These are phyloP conservation scores for Tirmania nivea DNA, from an alignment of 495 filamentous ascomycete species.

Conservation along the genomic window DNA sequence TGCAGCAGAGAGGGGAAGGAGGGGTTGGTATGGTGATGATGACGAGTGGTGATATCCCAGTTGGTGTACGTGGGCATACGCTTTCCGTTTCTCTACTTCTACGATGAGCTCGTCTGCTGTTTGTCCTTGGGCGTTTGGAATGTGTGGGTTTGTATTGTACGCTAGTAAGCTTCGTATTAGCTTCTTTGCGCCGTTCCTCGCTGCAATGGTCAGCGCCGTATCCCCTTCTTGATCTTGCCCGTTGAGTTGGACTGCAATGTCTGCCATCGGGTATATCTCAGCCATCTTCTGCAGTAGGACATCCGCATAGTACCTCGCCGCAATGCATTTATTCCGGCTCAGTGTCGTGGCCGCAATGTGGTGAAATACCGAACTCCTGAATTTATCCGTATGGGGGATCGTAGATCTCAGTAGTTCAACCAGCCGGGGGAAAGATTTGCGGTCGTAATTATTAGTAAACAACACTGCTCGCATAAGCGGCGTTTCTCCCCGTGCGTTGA, in stretches of 20 bases:
- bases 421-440: slow-evolving; percentile 60
- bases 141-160: slow-evolving; percentile 49
- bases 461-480: slow-evolving; percentile 83
- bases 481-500: slow-evolving; percentile 68
- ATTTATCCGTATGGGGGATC: slow-evolving; percentile 49
- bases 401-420: slow-evolving; percentile 58
- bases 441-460: slow-evolving; percentile 92
- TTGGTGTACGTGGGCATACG: slow-evolving; percentile 13
- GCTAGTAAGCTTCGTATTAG: slow-evolving; percentile 50
- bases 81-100: slow-evolving; percentile 14
- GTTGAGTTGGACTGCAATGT: slow-evolving; percentile 48
- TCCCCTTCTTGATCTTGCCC: slow-evolving; percentile 63
- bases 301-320: slow-evolving; percentile 79
- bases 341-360: slow-evolving; percentile 71
- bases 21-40: slow-evolving; percentile 7
- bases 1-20: not conserved
- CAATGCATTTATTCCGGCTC: slow-evolving; percentile 55
- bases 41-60: slow-evolving; percentile 4
- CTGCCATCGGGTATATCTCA: slow-evolving; percentile 23
- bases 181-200: slow-evolving; percentile 52
- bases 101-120: slow-evolving; percentile 53
- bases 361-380: slow-evolving; percentile 69
- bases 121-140: slow-evolving; percentile 55
- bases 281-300: slow-evolving; percentile 65
- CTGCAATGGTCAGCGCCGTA: slow-evolving; percentile 72